Evolutionary conservation across 352 stramenopile genomes (phyloP).

Genomic region (Pythium grandisporangium): DNA sequence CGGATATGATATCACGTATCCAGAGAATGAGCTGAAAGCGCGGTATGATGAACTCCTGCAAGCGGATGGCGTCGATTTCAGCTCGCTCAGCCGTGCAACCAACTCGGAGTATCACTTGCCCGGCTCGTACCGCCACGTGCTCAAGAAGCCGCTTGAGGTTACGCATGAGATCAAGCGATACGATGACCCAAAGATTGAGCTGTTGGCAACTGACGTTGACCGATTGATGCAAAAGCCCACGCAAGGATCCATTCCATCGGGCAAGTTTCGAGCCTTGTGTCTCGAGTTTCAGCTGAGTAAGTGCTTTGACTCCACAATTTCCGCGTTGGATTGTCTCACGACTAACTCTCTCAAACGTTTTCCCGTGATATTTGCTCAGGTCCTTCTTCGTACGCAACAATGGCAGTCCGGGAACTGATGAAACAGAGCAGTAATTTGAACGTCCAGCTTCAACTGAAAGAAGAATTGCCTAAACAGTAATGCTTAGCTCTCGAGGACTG

Average conservation of each 20-base stretch:
- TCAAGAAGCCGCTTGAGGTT: slow-evolving; percentile 86
- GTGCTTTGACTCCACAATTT: background rate
- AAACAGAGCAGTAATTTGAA: slow-evolving; percentile 87
- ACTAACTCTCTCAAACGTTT: background rate
- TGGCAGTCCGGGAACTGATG: slow-evolving; percentile 93
- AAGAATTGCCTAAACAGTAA: slow-evolving; percentile 12
- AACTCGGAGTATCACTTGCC: slow-evolving; percentile 89
- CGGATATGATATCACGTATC: slow-evolving; percentile 87
- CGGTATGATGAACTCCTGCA: slow-evolving; percentile 56
- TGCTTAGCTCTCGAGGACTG: background rate
- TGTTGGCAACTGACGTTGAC: slow-evolving; percentile 94
- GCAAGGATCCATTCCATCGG: slow-evolving; percentile 45
- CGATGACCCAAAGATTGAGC: slow-evolving; percentile 84
- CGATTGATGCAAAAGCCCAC: slow-evolving; percentile 21
- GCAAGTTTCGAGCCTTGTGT: slow-evolving; percentile 56
- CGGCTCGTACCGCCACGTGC: slow-evolving; percentile 91
- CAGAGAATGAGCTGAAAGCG: slow-evolving; percentile 71
- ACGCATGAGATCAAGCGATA: slow-evolving; percentile 90
- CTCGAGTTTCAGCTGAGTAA: slow-evolving; percentile 74
- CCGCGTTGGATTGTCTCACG: background rate
- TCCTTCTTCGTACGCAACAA: slow-evolving; percentile 93
- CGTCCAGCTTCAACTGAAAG: slow-evolving; percentile 47
- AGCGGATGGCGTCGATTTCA: slow-evolving; percentile 60
- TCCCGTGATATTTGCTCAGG: slow-evolving; percentile 17
- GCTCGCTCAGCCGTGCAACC: slow-evolving; percentile 41